Percentiles rank a stretch among this genome's conserved stretches.
These are phyloP conservation scores for Apiotrichum gamsii DNA, from an alignment of 1,284 basidiomycete species.

Conservation along the genomic window DNA sequence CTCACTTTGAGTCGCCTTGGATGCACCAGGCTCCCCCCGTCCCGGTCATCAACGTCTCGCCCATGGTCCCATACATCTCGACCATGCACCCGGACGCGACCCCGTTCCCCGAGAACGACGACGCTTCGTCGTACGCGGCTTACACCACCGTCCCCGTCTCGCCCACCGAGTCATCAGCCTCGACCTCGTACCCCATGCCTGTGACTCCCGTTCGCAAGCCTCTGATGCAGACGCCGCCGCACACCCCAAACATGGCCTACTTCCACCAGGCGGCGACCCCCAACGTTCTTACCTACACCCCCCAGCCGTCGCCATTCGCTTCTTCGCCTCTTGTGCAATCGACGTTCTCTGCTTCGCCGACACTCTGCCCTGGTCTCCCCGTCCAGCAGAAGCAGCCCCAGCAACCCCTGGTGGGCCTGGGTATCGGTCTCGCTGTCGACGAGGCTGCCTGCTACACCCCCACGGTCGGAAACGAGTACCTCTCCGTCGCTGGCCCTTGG, in stretches of 20 bases:
- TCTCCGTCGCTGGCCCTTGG: conserved; percentile 9
- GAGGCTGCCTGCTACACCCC: conserved; percentile 6
- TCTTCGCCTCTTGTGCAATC: conserved; percentile 25
- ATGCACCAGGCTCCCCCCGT: conserved; percentile 18
- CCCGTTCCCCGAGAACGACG: conserved; percentile 6
- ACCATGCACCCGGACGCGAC: conserved; percentile 13
- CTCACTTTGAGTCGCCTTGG: conserved; percentile 36
- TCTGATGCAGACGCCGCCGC: conserved; percentile 12
- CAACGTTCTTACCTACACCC: conserved; percentile 21
- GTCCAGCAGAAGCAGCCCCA: conserved; percentile 12
- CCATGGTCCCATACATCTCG: conserved; percentile 14
- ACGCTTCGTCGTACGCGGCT: conserved; percentile 6
- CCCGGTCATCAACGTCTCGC: conserved; percentile 17
- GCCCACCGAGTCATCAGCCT: conserved; percentile 18
- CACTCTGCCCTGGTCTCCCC: conserved; percentile 32
- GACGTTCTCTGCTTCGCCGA: conserved; percentile 28
- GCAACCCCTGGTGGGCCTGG: conserved; percentile 23
- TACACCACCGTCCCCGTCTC: conserved; percentile 22
- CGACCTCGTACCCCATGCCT: conserved; percentile 22
- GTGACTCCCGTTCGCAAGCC: conserved; percentile 17
- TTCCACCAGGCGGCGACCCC: conserved; percentile 23
- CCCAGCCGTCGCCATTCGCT: conserved; percentile 27
- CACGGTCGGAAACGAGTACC: conserved; percentile 14
- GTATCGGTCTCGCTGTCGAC: conserved; percentile 18
- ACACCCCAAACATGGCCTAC: conserved; percentile 21